These are phyloP conservation scores for Arthroderma sp. DNA, from an alignment of 2,329 filamentous ascomycete species.

Conservation along the genomic window DNA sequence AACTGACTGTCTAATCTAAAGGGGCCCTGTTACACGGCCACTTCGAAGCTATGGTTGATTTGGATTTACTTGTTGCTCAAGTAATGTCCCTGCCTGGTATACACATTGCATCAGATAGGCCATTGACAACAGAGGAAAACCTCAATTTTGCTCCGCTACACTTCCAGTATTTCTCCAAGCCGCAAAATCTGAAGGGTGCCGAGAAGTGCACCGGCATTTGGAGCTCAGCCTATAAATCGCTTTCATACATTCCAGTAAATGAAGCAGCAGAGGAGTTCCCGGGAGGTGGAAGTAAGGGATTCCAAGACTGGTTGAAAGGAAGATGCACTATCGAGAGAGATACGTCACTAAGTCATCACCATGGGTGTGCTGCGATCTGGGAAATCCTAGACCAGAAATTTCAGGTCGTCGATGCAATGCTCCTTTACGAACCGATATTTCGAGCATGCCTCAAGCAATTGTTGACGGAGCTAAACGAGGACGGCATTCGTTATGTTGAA, in stretches of 20 bases:
- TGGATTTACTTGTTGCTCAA: constrained; percentile 63
- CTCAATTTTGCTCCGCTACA: constrained; percentile 45
- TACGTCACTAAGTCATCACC: constrained; percentile 69
- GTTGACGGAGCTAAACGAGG: constrained; percentile 56
- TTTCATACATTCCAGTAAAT: constrained; percentile 46
- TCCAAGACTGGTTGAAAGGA: constrained; percentile 62
- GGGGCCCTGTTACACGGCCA: constrained; percentile 67
- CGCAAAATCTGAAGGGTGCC: constrained; percentile 14
- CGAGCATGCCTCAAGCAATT: constrained; percentile 63
- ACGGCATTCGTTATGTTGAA: constrained; percentile 77
- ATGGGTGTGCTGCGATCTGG: constrained; percentile 76
- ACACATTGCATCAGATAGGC: constrained; percentile 51
- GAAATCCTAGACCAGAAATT: constrained; percentile 67
- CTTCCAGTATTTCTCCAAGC: constrained; percentile 49
- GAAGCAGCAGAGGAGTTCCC: constrained; percentile 63
- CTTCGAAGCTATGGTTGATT: constrained; percentile 80
- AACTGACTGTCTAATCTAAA: background rate
- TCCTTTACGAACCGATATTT: constrained; percentile 86
- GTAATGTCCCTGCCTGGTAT: constrained; percentile 61
- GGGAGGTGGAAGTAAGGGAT: constrained; percentile 55
- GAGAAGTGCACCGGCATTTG: constrained; percentile 44
- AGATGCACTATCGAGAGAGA: constrained; percentile 59
- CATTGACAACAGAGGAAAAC: constrained; percentile 43
- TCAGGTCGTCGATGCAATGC: constrained; percentile 58
- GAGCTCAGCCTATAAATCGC: constrained; percentile 46